Percentiles rank a stretch among this genome's conserved stretches.
phyloP scores from a whole-genome alignment of 257 asterid genomes.

The Capsicum pubescens region DNA sequence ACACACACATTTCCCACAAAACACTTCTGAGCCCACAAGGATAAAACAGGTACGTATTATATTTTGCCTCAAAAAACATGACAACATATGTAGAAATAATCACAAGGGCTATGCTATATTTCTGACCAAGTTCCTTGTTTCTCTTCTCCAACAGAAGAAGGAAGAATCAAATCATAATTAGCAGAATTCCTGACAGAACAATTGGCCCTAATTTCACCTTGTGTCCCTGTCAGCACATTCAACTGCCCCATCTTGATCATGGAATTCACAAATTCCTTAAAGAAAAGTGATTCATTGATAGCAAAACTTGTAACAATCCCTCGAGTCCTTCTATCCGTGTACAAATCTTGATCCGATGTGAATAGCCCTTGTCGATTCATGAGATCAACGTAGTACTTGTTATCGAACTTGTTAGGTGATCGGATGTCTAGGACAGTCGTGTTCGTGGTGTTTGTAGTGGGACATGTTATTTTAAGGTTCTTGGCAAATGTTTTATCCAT shows the following conservation, averaged over 20 bases:
- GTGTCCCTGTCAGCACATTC: slow-evolving; percentile 58
- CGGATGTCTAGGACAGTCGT: slow-evolving; percentile 60
- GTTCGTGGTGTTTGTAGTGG: slow-evolving; percentile 47
- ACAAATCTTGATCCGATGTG: slow-evolving; percentile 79
- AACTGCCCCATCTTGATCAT: slow-evolving; percentile 73
- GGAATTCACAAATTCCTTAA: slow-evolving; percentile 50
- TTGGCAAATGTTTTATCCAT: slow-evolving; percentile 64
- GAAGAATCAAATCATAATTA: not conserved
- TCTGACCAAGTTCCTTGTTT: slow-evolving; percentile 39
- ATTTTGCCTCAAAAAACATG: not conserved
- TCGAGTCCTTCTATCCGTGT: slow-evolving; percentile 58
- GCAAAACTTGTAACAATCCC: slow-evolving; percentile 61
- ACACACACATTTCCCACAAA: not conserved
- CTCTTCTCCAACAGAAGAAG: slow-evolving; percentile 40
- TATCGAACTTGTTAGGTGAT: slow-evolving; percentile 59
- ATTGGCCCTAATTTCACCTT: slow-evolving; percentile 67
- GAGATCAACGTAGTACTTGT: slow-evolving; percentile 67
- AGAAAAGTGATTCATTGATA: slow-evolving; percentile 51
- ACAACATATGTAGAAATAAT: slow-evolving; percentile 10
- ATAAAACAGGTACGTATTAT: not conserved
- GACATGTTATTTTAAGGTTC: slow-evolving; percentile 53
- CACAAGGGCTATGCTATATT: slow-evolving; percentile 31
- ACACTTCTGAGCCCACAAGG: too few species aligned
- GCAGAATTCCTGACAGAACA: slow-evolving; percentile 57
- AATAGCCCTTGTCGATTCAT: slow-evolving; percentile 75